Evolutionary conservation across 371 early-diverging fungal genomes (phyloP).

Genomic region (Nematocida minor): DNA sequence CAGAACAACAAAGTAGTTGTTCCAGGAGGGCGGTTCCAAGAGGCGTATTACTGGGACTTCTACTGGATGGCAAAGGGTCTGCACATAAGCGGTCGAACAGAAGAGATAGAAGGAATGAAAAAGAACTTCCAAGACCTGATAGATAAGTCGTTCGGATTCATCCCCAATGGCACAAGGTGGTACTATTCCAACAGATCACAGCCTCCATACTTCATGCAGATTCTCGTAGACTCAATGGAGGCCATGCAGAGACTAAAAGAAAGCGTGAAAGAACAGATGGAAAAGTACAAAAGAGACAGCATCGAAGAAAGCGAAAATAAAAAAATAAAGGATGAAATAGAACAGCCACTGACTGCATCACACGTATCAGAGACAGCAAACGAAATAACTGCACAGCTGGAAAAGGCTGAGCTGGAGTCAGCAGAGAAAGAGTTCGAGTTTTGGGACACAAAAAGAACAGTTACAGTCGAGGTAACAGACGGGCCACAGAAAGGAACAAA

Average conservation of each 20-base stretch:
- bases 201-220: constrained; percentile 68
- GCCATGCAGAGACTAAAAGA: not conserved
- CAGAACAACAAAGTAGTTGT: constrained; percentile 67
- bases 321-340: not conserved
- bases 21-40: constrained; percentile 80
- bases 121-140: constrained; percentile 71
- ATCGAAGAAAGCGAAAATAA: not conserved
- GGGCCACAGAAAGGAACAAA: not conserved
- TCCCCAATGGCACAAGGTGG: constrained; percentile 76
- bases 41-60: constrained; percentile 82
- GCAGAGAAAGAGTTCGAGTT: constrained; percentile 34
- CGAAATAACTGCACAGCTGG: constrained; percentile 71
- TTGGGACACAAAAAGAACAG: constrained; percentile 10
- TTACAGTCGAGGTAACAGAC: not conserved
- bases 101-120: constrained; percentile 68
- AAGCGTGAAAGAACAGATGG: not conserved
- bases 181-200: constrained; percentile 79
- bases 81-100: constrained; percentile 68
- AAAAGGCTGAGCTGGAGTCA: constrained; percentile 11
- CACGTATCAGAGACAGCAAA: constrained; percentile 69
- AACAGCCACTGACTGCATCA: not conserved
- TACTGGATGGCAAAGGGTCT: constrained; percentile 76
- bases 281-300: not conserved
- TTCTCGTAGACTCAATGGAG: constrained; percentile 19
- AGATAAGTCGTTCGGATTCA: constrained; percentile 70